Evolutionary conservation across 2,329 filamentous ascomycete genomes (phyloP), one percentile per base, ranked within the genome.

Genomic region (Dactylellina parvicollis): DNA sequence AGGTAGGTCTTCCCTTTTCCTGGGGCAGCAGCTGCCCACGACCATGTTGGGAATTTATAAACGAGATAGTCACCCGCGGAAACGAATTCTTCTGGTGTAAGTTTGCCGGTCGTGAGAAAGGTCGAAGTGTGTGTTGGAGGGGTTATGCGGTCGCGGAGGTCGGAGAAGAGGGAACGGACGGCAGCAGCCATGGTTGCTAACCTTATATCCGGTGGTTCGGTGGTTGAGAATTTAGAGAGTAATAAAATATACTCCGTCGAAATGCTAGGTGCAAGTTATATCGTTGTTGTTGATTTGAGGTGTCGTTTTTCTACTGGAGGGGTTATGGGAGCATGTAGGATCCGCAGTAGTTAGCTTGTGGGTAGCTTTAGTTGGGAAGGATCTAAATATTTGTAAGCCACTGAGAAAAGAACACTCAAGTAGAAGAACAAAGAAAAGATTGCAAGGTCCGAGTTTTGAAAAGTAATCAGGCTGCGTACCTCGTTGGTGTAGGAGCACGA

Each of bases 1-100:
- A 99, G 87, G 80, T 96, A 91, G 76, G 85, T 84, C 62, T 91
- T 91, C 75, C 92, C 90, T 80, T 92, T 91, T 74, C 87, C 86
- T 1, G 89, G 87, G n/a, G 89, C 88, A 62, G 94, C 91, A 76
- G 94, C 93, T 76, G 90, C 89, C 95, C 95, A 99, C 54, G 92
- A 90, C 95, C 95, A 99, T 69, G 94, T 96, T 7, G 94, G 95
- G 83, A 99, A 99, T 84, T 97, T 98, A 88, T 96, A 96, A 79
- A 96, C 93, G 36, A 99, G 88, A 81, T 98, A 99, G 83, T 99
- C 95, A 78, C 95, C 95, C 2, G 95, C 95, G 2, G 91, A 90
- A 55, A 97, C 86, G 81, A 99, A 99, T 85, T 99, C 95, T 79
- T 97, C 94, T 16, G 94, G 94, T 0, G 94, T 98, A 82, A 99